Evolutionary conservation across 306 rosid species (phyloP), one percentile per base, ranked within the genome.

Genomic region (Prunus fruticosa): DNA sequence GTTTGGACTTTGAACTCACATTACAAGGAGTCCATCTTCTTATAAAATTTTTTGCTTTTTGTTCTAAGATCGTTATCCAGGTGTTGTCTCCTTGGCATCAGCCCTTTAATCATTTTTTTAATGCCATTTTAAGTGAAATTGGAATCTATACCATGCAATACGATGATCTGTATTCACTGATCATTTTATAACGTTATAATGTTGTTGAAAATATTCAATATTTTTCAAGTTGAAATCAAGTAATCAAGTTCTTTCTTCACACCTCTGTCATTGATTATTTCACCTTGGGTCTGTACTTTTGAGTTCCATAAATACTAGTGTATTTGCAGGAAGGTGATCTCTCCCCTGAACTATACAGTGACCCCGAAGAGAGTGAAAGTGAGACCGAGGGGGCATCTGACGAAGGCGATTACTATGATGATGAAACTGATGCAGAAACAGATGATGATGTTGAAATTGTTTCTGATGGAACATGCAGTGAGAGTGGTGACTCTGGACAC

Each of bases 371-470:
- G 53, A 87, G 92, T 85, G 91, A 84, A 67, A 89, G 89, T 67
- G 98, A 85, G 83, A 85, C 90, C 18, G 99, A 84, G 64, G 98
- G 89, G 81, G 97, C 74, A 56, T 84, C 90, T 32, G 97, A 90
- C 68, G 96, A 86, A 80, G 97, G 88, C 8, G 76, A 82, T 77
- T 95, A 93, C 58, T 90, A 89, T 67, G 93, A 90, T 25, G 94
- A 88, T 77, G 88, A 89, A 45, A 71, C 79, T 25, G 93, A 90
- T 67, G 87, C 43, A 56, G 91, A 74, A 53, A 87, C 82, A 64
- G 87, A 86, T 72, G 96, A 81, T 66, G 87, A 84, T 74, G 25
- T 75, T 82, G 86, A 80, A 63, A 72, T 62, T 78, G 90, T 51
- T 63, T 81, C 84, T 72, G 85, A 88, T 71, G 93, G 53, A 80